These are phyloP conservation scores for Chimonanthus praecox DNA, from an alignment of 164 flowering plant species.

Conservation along the genomic window DNA sequence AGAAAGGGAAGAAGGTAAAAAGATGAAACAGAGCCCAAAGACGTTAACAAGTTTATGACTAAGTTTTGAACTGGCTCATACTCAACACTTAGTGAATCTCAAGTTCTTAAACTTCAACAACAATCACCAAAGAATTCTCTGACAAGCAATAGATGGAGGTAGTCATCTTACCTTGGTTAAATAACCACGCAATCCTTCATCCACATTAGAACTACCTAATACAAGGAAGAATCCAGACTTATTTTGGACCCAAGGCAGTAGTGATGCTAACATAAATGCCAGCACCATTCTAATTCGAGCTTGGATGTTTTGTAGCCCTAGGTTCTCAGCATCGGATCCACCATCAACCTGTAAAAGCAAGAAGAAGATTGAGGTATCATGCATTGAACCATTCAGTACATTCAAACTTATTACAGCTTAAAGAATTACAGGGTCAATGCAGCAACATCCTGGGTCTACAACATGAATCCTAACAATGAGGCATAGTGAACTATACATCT, in stretches of 20 bases:
- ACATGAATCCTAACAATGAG: neutral
- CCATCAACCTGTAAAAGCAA: constrained; percentile 73
- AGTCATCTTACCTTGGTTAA: constrained; percentile 23
- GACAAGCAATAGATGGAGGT: neutral
- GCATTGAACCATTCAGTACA: neutral
- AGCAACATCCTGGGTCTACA: neutral
- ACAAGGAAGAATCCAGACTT: constrained; percentile 84
- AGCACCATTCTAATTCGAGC: constrained; percentile 94
- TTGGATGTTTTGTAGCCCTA: constrained; percentile 93
- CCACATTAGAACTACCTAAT: constrained; percentile 95
- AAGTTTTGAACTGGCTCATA: neutral
- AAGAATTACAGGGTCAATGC: neutral
- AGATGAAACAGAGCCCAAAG: too few relatives aligned
- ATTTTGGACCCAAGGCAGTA: constrained; percentile 95
- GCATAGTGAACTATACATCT: neutral
- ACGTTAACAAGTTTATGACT: too few relatives aligned
- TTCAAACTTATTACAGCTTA: neutral
- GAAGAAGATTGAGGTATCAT: constrained; percentile 1
- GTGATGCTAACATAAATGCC: constrained; percentile 94
- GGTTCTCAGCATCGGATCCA: constrained; percentile 81
- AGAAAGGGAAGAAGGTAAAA: too few relatives aligned
- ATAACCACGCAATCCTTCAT: constrained; percentile 96
- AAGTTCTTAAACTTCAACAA: neutral
- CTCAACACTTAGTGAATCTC: neutral
- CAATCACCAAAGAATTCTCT: neutral